Percentiles rank a stretch among this genome's conserved stretches.
These are phyloP conservation scores for Lichtheimia ornata DNA, from an alignment of 371 early-diverging fungal species.

Conservation along the genomic window DNA sequence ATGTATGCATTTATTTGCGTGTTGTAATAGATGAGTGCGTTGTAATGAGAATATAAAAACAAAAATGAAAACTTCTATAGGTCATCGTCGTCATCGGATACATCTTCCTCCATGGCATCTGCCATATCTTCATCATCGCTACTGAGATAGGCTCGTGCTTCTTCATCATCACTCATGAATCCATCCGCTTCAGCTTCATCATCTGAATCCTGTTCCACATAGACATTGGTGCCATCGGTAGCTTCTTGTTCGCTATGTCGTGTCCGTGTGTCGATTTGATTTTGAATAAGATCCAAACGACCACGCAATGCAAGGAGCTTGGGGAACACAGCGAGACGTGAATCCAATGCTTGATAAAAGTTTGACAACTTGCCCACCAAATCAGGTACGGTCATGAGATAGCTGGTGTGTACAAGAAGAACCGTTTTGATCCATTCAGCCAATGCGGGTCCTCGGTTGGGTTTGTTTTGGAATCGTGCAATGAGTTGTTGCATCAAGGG, in stretches of 20 bases:
- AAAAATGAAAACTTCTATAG: not conserved
- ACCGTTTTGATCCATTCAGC: conserved; percentile 79
- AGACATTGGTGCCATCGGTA: conserved; percentile 27
- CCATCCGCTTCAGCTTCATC: conserved; percentile 44
- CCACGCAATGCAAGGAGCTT: conserved; percentile 71
- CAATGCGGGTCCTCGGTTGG: conserved; percentile 62
- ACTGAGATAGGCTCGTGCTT: conserved; percentile 3
- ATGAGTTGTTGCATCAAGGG: conserved; percentile 72
- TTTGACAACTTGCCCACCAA: conserved; percentile 63
- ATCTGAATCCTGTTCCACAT: conserved; percentile 63
- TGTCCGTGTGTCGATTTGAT: conserved; percentile 65
- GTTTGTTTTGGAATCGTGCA: conserved; percentile 66
- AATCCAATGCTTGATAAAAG: conserved; percentile 74
- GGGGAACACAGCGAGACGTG: conserved; percentile 60
- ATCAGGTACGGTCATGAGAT: conserved; percentile 72
- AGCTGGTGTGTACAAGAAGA: conserved; percentile 69
- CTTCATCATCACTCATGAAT: conserved; percentile 11
- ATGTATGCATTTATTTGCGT: not conserved
- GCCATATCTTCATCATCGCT: conserved; percentile 10
- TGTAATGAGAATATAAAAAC: not conserved
- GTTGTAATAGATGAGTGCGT: not conserved
- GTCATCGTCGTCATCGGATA: not conserved
- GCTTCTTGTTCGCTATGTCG: conserved; percentile 40
- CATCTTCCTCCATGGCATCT: conserved; percentile 4
- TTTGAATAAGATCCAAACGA: conserved; percentile 77